Base-by-base conservation (phyloP, 2,329 filamentous ascomycete genomes). In the Neopestalotiopsis clavispora region DNA sequence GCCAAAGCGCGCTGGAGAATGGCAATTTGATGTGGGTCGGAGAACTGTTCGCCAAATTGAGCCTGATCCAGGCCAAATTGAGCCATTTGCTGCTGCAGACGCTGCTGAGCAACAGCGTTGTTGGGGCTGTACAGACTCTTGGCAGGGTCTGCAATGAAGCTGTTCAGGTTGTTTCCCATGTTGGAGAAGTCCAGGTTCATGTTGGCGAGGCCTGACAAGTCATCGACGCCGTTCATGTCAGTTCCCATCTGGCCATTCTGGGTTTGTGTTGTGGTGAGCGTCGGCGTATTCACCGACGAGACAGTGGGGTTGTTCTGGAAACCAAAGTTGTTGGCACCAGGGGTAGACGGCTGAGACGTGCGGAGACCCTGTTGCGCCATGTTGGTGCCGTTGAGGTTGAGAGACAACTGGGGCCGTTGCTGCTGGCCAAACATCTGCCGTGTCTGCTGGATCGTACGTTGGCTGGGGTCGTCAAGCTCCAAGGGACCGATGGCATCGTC, bases 251-350 rank as follows among this genome's bases (percentile, higher is more conserved):
- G 84, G 65, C 85, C 87, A 71, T 90, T 67, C 4, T 71, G 71
- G 14, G 74, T 84, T 42, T 93, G 91, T 72, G 94, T 91, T 1
- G 94, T 94, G 69, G 92, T 92, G 69, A 98, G 86, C 0, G 95
- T 97, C 0, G 95, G 95, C 0, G 95, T 98, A 80, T 98, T 98
- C 67, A 98, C 95, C 3, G 95, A 98, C 3, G 96, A 99, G 20
- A 98, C 95, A 1, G 95, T 98, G 17, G 95, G 95, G 79, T 98
- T 98, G 79, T 97, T 94, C 78, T 94, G 92, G 73, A 97, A 90
- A 64, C 91, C 91, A 76, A 95, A 94, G 74, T 87, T 90, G 61
- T 91, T 89, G 32, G 93, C 87, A 40, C 92, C 91, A 2, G 95
- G 95, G 0, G 95, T 98, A 4, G 93, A 90, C 1, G 95, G 95